Percentiles rank a stretch among this genome's conserved stretches.
Evolutionary conservation across 257 asterid genomes (phyloP).

Genomic region (Nicotiana otophora): DNA sequence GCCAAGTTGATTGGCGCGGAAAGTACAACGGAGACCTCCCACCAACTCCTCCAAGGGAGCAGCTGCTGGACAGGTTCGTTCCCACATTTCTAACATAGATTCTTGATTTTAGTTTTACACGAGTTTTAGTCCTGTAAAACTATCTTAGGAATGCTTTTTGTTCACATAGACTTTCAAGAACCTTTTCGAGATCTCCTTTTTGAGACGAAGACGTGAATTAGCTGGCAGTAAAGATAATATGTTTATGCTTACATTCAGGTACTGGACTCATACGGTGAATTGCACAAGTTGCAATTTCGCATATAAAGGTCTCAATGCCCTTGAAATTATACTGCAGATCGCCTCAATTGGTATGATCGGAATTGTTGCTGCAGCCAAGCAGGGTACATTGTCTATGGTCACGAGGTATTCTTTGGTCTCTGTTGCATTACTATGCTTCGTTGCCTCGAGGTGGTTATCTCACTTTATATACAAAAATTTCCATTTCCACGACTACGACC

Average conservation of each 20-base stretch:
- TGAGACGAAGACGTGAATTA: background rate
- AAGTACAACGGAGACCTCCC: conserved; percentile 48
- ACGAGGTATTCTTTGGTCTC: conserved; percentile 42
- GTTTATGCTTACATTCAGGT: conserved; percentile 36
- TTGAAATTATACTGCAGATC: conserved; percentile 53
- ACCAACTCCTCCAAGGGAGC: conserved; percentile 64
- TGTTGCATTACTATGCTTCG: conserved; percentile 53
- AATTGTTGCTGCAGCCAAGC: conserved; percentile 62
- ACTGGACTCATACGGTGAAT: conserved; percentile 66
- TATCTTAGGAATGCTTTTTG: background rate
- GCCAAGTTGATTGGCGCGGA: conserved; percentile 55
- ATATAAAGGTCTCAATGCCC: conserved; percentile 41
- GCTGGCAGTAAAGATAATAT: background rate
- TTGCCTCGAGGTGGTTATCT: conserved; percentile 74
- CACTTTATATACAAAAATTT: conserved; percentile 68
- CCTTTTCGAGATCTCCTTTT: background rate
- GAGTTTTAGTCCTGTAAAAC: background rate
- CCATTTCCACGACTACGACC: conserved; percentile 84
- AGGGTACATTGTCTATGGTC: conserved; percentile 35
- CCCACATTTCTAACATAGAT: background rate
- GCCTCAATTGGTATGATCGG: conserved; percentile 43
- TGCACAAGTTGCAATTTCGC: conserved; percentile 75
- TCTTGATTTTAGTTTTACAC: background rate
- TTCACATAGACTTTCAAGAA: background rate
- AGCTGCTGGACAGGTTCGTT: conserved; percentile 55